Conservation (phyloP, 1,284 basidiomycete species). For the Leccinum olivaceoglutinosum region DNA sequence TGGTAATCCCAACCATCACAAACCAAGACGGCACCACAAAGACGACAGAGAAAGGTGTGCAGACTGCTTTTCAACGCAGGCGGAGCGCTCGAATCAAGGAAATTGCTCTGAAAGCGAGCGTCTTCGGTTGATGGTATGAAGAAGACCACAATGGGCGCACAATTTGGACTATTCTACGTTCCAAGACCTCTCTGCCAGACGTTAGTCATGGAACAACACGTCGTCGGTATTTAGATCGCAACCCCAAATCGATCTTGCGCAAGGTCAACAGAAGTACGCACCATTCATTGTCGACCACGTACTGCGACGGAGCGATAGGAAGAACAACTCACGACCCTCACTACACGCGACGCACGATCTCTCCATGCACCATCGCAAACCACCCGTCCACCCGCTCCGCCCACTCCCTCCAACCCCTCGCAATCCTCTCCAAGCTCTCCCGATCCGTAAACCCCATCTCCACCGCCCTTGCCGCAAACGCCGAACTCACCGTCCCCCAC, state of each 20-base stretch:
- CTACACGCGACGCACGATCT: constrained; percentile 25
- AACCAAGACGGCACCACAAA: background rate
- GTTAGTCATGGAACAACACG: background rate
- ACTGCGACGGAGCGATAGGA: too few relatives aligned
- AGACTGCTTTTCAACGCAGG: constrained; percentile 12
- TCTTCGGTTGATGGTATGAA: constrained; percentile 7
- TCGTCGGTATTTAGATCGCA: too few relatives aligned
- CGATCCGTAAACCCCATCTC: constrained; percentile 12
- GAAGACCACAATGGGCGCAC: background rate
- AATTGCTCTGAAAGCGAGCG: constrained; percentile 12
- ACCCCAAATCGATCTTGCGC: too few relatives aligned
- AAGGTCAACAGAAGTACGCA: too few relatives aligned
- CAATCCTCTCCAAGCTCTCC: constrained; percentile 24
- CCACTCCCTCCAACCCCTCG: constrained; percentile 30
- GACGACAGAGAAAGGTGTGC: background rate
- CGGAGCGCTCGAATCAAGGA: constrained; percentile 26
- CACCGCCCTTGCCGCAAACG: constrained; percentile 14
- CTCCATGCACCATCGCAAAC: constrained; percentile 32
- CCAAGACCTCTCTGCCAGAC: constrained; percentile 6
- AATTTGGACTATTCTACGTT: constrained; percentile 1
- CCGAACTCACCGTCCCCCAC: constrained; percentile 31
- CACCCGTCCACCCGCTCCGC: constrained; percentile 30
- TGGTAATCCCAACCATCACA: background rate
- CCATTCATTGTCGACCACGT: too few relatives aligned
- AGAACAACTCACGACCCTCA: constrained; percentile 10